Conservation (phyloP, 2,329 filamentous ascomycete genomes). For the Emydomyces testavorans region DNA sequence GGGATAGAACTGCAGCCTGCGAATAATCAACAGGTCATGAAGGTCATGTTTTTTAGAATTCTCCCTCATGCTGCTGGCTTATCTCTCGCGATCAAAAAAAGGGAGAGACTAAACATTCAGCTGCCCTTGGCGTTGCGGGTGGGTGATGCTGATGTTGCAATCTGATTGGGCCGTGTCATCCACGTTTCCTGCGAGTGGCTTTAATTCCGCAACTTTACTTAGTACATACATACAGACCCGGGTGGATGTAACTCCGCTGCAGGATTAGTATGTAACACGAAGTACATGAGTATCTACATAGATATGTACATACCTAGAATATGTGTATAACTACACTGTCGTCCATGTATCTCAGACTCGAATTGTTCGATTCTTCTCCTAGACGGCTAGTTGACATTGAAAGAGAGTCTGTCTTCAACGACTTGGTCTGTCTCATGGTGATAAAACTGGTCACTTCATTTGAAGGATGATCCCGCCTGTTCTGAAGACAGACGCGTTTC, state of each 20-base stretch:
- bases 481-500: neutral
- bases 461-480: neutral
- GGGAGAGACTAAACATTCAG: neutral
- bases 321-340: too few relatives aligned
- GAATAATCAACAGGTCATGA: neutral
- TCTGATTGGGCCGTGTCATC: constrained; percentile 1
- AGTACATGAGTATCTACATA: too few relatives aligned
- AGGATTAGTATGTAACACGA: too few relatives aligned
- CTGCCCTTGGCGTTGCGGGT: neutral
- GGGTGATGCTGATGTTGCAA: neutral
- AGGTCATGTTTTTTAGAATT: constrained; percentile 6
- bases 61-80: neutral
- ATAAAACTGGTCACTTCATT: neutral
- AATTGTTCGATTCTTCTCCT: too few relatives aligned
- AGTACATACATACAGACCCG: neutral
- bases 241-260: neutral
- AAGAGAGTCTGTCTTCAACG: too few relatives aligned
- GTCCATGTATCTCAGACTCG: too few relatives aligned
- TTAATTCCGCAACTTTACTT: neutral
- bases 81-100: neutral
- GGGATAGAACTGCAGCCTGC: neutral
- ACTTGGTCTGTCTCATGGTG: too few relatives aligned
- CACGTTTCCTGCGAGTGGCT: constrained; percentile 1
- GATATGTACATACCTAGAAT: too few relatives aligned
- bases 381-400: too few relatives aligned